Conservation (phyloP, 768 basidiomycete genomes). For the Auriscalpium vulgare region DNA sequence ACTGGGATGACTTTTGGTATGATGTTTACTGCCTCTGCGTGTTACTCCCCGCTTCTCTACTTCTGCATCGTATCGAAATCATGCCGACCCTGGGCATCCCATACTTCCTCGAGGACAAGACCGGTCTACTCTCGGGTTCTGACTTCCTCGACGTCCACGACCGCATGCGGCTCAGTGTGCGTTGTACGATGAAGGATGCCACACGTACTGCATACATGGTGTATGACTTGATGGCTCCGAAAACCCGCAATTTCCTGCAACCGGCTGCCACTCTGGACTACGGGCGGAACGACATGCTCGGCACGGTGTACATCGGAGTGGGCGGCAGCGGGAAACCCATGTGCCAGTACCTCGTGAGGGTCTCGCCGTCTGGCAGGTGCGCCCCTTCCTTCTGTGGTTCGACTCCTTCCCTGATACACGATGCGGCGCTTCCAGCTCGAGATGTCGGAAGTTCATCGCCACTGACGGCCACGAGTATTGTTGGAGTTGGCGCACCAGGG, state of each 20-base stretch:
- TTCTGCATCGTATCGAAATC: background rate
- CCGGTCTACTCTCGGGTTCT: conserved; percentile 43
- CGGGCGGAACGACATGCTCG: conserved; percentile 40
- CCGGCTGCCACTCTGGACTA: conserved; percentile 47
- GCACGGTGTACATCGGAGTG: conserved; percentile 39
- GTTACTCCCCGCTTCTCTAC: too few relatives aligned
- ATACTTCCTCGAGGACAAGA: conserved; percentile 57
- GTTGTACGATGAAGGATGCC: conserved; percentile 37
- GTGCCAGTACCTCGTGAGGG: conserved; percentile 43
- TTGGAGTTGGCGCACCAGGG: conserved; percentile 44
- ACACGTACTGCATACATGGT: conserved; percentile 44
- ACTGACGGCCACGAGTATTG: conserved; percentile 54
- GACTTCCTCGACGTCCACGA: conserved; percentile 59
- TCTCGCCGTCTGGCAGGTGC: conserved; percentile 35
- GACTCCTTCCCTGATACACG: background rate
- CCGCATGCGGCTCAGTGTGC: conserved; percentile 43
- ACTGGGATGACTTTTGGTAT: too few relatives aligned
- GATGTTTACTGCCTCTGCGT: too few relatives aligned
- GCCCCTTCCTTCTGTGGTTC: background rate
- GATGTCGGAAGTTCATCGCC: conserved; percentile 44
- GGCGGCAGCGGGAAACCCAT: conserved; percentile 33
- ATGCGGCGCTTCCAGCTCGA: conserved; percentile 25
- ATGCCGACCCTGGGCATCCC: conserved; percentile 48
- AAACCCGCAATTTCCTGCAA: conserved; percentile 18
- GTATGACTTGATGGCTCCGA: conserved; percentile 32